phyloP scores from a whole-genome alignment of 2,329 filamentous ascomycete genomes.

The Fusarium subglutinans region DNA sequence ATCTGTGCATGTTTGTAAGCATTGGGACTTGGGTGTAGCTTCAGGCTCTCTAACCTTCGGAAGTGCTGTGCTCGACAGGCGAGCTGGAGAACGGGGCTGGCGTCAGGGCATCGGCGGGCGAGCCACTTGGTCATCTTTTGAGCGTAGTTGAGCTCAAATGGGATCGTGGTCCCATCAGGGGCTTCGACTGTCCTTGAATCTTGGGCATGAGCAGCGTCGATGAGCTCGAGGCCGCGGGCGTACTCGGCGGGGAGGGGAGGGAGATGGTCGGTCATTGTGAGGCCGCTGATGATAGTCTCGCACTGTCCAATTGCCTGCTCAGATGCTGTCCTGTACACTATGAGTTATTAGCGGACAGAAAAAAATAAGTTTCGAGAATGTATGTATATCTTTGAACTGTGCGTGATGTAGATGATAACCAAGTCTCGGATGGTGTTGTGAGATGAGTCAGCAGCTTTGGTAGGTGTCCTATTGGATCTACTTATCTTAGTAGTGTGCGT shows the following conservation, averaged over 20 bases:
- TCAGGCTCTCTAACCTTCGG: slow-evolving; percentile 59
- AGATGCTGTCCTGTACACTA: background rate
- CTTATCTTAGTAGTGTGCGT: background rate
- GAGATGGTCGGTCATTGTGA: slow-evolving; percentile 33
- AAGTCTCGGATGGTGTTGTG: slow-evolving; percentile 9
- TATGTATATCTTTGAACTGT: background rate
- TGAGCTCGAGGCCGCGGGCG: slow-evolving; percentile 67
- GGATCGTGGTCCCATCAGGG: slow-evolving; percentile 57
- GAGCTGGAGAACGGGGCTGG: slow-evolving; percentile 74
- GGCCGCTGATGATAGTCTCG: background rate
- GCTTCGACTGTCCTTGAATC: slow-evolving; percentile 53
- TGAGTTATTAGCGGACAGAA: background rate
- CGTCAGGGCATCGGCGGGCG: slow-evolving; percentile 63
- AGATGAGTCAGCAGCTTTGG: slow-evolving; percentile 41
- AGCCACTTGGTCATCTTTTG: slow-evolving; percentile 82
- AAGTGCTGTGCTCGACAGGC: slow-evolving; percentile 89
- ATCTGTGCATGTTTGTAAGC: slow-evolving; percentile 53
- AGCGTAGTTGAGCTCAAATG: slow-evolving; percentile 87
- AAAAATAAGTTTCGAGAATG: background rate
- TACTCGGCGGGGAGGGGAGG: slow-evolving; percentile 53
- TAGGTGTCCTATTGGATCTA: slow-evolving; percentile 30
- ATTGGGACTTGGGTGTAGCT: background rate
- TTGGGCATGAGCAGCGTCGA: slow-evolving; percentile 70
- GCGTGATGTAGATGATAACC: background rate
- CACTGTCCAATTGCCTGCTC: background rate